Evolutionary conservation across 176 grass and related monocot species (phyloP).

Genomic region (Rhynchospora tenuis): DNA sequence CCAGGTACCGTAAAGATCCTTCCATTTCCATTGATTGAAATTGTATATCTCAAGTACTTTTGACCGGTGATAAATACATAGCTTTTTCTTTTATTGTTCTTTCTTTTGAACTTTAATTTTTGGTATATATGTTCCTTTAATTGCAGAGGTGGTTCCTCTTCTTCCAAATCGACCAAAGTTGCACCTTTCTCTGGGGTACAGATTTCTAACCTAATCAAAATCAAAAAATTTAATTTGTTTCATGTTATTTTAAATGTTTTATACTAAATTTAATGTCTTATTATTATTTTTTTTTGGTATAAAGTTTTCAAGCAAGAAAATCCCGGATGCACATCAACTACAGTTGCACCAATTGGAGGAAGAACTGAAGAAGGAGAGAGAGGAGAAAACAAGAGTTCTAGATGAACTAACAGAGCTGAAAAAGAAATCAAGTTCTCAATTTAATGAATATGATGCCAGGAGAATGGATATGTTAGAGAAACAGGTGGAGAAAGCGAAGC

Average conservation of each 20-base stretch:
- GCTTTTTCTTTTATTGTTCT: background rate
- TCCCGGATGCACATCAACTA: slow-evolving; percentile 33
- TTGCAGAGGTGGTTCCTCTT: background rate
- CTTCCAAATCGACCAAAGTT: slow-evolving; percentile 33
- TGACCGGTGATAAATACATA: background rate
- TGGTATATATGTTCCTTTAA: background rate
- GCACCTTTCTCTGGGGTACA: slow-evolving; percentile 28
- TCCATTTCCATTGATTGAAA: background rate
- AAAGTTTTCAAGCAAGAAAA: slow-evolving; percentile 28
- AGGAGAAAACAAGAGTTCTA: slow-evolving; percentile 41
- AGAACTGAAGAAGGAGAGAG: slow-evolving; percentile 58
- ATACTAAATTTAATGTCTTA: background rate
- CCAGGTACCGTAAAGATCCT: slow-evolving; percentile 30
- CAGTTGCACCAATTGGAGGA: slow-evolving; percentile 51
- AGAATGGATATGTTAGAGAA: slow-evolving; percentile 44
- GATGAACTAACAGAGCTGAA: slow-evolving; percentile 41
- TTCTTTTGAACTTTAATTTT: background rate
- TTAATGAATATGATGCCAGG: slow-evolving; percentile 10
- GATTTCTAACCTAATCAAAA: background rate
- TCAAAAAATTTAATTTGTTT: background rate
- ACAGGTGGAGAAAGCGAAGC: slow-evolving; percentile 53
- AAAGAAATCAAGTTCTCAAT: slow-evolving; percentile 33
- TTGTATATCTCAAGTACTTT: background rate
- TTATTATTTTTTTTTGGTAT: background rate
- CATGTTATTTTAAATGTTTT: background rate